Conservation (phyloP, 2,329 filamentous ascomycete genomes). For the Ophiognomonia clavigignenti-juglandacearum region DNA sequence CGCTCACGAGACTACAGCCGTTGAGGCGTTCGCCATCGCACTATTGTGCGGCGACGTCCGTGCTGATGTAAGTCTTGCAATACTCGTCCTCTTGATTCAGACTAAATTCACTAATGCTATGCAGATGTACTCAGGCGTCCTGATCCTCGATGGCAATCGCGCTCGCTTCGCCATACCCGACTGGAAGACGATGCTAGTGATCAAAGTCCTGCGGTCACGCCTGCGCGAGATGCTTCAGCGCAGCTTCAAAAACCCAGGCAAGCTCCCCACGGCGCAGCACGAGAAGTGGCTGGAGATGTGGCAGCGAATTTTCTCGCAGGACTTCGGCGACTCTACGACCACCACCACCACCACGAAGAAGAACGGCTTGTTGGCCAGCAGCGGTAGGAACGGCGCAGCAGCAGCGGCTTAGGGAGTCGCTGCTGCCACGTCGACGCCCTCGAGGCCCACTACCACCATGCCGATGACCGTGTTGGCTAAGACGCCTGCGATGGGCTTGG, state of each 20-base stretch:
- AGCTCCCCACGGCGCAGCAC: slow-evolving; percentile 59
- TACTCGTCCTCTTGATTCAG: not conserved
- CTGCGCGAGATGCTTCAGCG: slow-evolving; percentile 71
- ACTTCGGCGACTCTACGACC: slow-evolving; percentile 33
- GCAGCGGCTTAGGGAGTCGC: slow-evolving; percentile 8
- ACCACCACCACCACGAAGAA: slow-evolving; percentile 15
- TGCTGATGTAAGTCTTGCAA: slow-evolving; percentile 59
- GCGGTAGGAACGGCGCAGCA: slow-evolving; percentile 1
- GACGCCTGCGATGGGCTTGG: not conserved
- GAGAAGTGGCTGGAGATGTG: slow-evolving; percentile 71
- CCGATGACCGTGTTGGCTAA: not conserved
- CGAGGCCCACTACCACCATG: no score
- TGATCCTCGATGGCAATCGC: slow-evolving; percentile 82
- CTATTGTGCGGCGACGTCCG: slow-evolving; percentile 85
- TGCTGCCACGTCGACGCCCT: not conserved
- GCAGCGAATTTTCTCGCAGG: slow-evolving; percentile 63
- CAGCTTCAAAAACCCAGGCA: slow-evolving; percentile 64
- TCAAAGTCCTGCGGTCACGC: slow-evolving; percentile 72
- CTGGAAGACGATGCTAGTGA: slow-evolving; percentile 86
- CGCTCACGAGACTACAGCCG: slow-evolving; percentile 80
- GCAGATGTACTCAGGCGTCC: slow-evolving; percentile 79
- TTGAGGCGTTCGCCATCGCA: slow-evolving; percentile 76
- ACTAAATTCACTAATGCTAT: not conserved
- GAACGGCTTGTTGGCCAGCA: not conserved
- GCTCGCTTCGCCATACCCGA: slow-evolving; percentile 77